Percentiles rank a stretch among this genome's conserved stretches.
Conservation (phyloP, 1,284 basidiomycete species). For the Ustilago curta region DNA sequence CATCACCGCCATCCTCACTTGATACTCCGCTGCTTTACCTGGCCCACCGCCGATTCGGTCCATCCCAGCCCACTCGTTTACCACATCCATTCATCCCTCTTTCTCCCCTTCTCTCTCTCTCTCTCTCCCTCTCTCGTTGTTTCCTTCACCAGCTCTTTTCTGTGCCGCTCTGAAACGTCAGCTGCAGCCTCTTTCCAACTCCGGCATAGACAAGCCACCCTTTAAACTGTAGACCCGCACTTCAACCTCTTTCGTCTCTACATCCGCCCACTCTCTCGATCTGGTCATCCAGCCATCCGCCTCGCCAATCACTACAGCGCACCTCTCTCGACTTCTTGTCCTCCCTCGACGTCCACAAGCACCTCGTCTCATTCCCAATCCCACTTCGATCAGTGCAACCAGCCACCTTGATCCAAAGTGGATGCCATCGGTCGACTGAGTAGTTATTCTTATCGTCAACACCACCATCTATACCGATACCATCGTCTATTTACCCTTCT, state of each 20-base stretch:
- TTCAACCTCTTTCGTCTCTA: not conserved
- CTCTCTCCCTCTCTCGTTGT: not conserved
- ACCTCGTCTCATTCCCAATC: not conserved
- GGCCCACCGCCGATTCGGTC: slow-evolving; percentile 27
- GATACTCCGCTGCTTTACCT: slow-evolving; percentile 4
- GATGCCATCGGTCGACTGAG: not conserved
- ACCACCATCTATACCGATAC: not conserved
- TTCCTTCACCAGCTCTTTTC: not conserved
- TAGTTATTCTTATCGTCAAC: not conserved
- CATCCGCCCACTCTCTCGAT: not conserved
- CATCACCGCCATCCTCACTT: slow-evolving; percentile 24
- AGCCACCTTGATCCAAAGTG: not conserved
- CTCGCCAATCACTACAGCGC: not conserved
- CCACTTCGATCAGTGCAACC: not conserved
- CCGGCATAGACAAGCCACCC: not conserved
- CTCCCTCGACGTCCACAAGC: not conserved
- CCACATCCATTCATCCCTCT: slow-evolving; percentile 1
- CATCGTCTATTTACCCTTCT: not conserved
- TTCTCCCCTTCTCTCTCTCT: not conserved
- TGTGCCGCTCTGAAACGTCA: slow-evolving; percentile 4
- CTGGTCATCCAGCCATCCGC: not conserved
- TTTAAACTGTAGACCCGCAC: slow-evolving; percentile 7
- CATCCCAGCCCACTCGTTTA: slow-evolving; percentile 4
- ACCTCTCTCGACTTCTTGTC: not conserved
- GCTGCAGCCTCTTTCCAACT: not conserved